Conservation (phyloP, 441 rosid species). For the Jatropha podagrica region DNA sequence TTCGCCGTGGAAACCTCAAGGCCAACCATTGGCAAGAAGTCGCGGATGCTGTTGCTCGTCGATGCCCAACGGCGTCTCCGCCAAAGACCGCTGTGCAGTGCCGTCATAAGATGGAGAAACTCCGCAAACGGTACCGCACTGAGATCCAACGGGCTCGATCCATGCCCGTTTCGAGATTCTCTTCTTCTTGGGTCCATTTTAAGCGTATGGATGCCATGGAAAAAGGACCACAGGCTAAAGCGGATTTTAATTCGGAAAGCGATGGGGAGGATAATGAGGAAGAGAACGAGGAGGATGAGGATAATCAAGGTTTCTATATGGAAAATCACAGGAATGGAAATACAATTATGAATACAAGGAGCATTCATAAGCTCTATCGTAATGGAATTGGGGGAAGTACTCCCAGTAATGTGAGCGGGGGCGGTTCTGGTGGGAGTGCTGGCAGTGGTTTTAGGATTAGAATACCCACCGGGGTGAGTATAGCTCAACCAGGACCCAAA, state of each 20-base stretch:
- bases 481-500: constrained; percentile 67
- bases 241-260: constrained; percentile 39
- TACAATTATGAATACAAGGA: constrained; percentile 37
- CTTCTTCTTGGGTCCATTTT: constrained; percentile 92
- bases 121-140: constrained; percentile 78
- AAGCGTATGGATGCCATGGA: constrained; percentile 93
- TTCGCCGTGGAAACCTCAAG: constrained; percentile 87
- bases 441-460: constrained; percentile 59
- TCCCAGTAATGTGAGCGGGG: constrained; percentile 30
- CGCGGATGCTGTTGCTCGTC: constrained; percentile 58
- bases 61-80: constrained; percentile 63
- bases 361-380: constrained; percentile 52
- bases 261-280: constrained; percentile 44
- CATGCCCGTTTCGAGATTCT: constrained; percentile 71
- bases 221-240: constrained; percentile 49
- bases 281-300: constrained; percentile 45
- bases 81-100: constrained; percentile 93
- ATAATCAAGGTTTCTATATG: constrained; percentile 40
- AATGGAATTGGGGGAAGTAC: constrained; percentile 47
- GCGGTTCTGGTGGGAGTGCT: constrained; percentile 5
- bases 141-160: constrained; percentile 94
- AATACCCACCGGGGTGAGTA: constrained; percentile 77
- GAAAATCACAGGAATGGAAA: constrained; percentile 41
- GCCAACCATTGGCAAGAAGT: constrained; percentile 96
- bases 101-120: constrained; percentile 99